A percentile compares a stretch with the other conserved stretches of the same genome.
phyloP scores from a whole-genome alignment of 2,329 filamentous ascomycete genomes.

The Aspergillus ochraceus region DNA sequence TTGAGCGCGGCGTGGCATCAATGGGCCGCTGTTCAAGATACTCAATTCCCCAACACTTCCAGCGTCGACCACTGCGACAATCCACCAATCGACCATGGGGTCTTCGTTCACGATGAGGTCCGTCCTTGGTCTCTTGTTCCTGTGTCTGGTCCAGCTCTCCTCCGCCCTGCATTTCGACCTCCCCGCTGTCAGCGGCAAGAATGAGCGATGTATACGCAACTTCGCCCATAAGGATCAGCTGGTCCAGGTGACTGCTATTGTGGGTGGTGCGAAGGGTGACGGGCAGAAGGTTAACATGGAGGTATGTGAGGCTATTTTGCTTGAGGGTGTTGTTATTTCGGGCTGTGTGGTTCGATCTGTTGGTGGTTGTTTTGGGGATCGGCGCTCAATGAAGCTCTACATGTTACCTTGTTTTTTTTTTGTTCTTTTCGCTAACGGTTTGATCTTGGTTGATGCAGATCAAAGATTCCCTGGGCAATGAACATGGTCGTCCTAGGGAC shows the following conservation, averaged over 20 bases:
- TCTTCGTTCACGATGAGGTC: conserved; percentile 32
- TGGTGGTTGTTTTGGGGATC: neutral
- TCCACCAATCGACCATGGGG: conserved; percentile 28
- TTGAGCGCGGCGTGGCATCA: conserved; percentile 39
- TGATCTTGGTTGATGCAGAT: conserved; percentile 60
- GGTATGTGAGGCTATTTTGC: conserved; percentile 51
- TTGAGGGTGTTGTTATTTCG: neutral
- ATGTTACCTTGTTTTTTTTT: neutral
- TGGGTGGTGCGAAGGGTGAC: conserved; percentile 84
- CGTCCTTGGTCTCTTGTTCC: conserved; percentile 31
- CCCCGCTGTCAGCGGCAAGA: conserved; percentile 63
- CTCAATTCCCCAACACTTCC: conserved; percentile 14
- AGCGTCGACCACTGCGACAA: conserved; percentile 15
- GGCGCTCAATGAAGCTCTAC: neutral
- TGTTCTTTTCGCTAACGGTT: conserved; percentile 8
- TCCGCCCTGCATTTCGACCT: conserved; percentile 92
- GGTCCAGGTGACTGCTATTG: conserved; percentile 89
- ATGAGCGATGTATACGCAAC: conserved; percentile 92
- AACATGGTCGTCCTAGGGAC: conserved; percentile 89
- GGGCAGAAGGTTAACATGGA: conserved; percentile 93
- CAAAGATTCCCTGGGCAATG: conserved; percentile 90
- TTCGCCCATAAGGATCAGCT: conserved; percentile 90
- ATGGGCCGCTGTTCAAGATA: conserved; percentile 18
- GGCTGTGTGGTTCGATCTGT: neutral
- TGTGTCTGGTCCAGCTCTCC: conserved; percentile 40